A percentile compares a stretch with the other conserved stretches of the same genome.
Conservation (phyloP, 805 yeast genomes). For the Pichia manshurica region DNA sequence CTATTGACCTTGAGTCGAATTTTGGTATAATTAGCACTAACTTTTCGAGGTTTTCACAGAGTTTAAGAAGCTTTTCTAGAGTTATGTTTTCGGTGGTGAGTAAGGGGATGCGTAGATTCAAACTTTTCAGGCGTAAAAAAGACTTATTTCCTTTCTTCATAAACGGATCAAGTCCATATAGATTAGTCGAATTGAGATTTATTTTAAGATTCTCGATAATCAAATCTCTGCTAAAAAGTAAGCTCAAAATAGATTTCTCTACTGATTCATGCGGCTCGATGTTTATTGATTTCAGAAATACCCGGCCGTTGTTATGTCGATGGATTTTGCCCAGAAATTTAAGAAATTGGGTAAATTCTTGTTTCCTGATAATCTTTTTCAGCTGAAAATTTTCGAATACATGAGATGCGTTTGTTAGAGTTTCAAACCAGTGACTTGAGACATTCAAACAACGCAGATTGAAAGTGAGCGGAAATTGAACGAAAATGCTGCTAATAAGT, state of each 20-base stretch:
- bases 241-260: neutral
- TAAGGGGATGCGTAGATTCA: neutral
- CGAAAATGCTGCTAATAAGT: slow-evolving; percentile 14
- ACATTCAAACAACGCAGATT: slow-evolving; percentile 17
- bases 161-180: neutral
- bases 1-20: slow-evolving; percentile 3
- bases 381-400: slow-evolving; percentile 14
- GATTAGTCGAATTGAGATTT: neutral
- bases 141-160: neutral
- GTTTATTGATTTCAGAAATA: neutral
- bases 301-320: slow-evolving; percentile 7
- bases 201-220: slow-evolving; percentile 1
- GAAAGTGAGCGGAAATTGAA: slow-evolving; percentile 14
- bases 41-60: neutral
- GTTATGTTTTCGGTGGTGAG: neutral
- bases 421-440: slow-evolving; percentile 17
- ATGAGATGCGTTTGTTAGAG: slow-evolving; percentile 11
- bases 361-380: slow-evolving; percentile 4
- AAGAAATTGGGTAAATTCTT: slow-evolving; percentile 15
- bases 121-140: neutral
- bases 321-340: slow-evolving; percentile 10
- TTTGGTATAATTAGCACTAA: neutral
- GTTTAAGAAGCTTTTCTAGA: neutral
- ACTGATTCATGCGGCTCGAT: slow-evolving; percentile 1
- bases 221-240: neutral